Conservation (phyloP, 305 asterid genomes). For the Petunia hybrid region DNA sequence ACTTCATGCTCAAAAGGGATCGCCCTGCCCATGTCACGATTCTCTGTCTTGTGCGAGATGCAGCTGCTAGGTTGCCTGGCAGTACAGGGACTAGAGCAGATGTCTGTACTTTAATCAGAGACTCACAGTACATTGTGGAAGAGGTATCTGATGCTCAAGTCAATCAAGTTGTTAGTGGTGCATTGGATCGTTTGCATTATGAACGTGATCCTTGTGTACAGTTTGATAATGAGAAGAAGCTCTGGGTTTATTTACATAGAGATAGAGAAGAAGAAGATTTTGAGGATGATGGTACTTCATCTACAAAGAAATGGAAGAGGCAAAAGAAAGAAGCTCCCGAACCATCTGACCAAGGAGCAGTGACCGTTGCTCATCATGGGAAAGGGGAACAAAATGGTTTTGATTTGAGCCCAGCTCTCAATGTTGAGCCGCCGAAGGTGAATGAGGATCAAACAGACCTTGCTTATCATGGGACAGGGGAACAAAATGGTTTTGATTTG, state of each 20-base stretch:
- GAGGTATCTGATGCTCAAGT: slow-evolving; percentile 95
- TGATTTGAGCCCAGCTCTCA: slow-evolving; percentile 71
- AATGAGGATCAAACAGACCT: slow-evolving; percentile 61
- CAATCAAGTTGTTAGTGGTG: slow-evolving; percentile 97
- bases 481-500: slow-evolving; percentile 60
- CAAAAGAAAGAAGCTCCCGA: slow-evolving; percentile 87
- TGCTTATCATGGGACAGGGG: slow-evolving; percentile 58
- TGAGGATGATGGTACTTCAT: slow-evolving; percentile 98
- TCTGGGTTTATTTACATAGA: slow-evolving; percentile 93
- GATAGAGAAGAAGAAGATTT: slow-evolving; percentile 99
- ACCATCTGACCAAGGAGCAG: slow-evolving; percentile 70
- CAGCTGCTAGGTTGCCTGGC: slow-evolving; percentile 98
- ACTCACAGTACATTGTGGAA: slow-evolving; percentile 91
- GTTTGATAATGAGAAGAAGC: slow-evolving; percentile 91
- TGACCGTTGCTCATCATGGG: slow-evolving; percentile 64
- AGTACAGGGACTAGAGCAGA: slow-evolving; percentile 98
- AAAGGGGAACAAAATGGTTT: slow-evolving; percentile 55
- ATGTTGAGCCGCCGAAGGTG: slow-evolving; percentile 70
- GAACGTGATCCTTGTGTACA: slow-evolving; percentile 99
- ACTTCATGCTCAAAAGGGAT: slow-evolving; percentile 93
- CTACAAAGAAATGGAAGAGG: slow-evolving; percentile 97
- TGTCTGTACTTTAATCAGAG: slow-evolving; percentile 93
- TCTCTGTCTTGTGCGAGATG: slow-evolving; percentile 98
- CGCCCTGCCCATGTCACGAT: slow-evolving; percentile 98
- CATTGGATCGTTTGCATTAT: slow-evolving; percentile 93